phyloP scores from a whole-genome alignment of 2,329 filamentous ascomycete genomes.

The Arthrobotrys pseudoclavata region DNA sequence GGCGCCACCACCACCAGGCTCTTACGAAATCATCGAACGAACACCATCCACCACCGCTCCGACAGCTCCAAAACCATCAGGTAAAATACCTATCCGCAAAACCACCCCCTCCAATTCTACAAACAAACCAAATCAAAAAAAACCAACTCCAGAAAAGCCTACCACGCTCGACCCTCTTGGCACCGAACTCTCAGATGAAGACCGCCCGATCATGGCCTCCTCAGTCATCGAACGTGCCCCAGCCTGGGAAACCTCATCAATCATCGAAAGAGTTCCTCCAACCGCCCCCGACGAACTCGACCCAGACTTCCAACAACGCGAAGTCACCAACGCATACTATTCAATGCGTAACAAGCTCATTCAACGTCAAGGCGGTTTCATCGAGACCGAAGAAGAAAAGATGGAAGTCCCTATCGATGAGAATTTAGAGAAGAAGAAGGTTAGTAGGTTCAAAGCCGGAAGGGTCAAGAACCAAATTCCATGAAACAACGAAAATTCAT shows the following conservation, averaged over 20 bases:
- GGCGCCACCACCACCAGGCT: conserved; percentile 21
- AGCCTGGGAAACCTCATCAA: conserved; percentile 38
- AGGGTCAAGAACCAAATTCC: conserved; percentile 67
- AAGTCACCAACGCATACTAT: conserved; percentile 87
- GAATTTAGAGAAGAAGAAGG: conserved; percentile 74
- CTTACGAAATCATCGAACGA: conserved; percentile 52
- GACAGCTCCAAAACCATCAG: conserved; percentile 31
- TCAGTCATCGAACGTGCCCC: conserved; percentile 54
- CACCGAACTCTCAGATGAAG: conserved; percentile 55
- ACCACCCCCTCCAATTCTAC: conserved; percentile 37
- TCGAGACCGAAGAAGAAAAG: conserved; percentile 77
- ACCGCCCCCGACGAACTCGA: conserved; percentile 78
- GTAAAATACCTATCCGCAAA: conserved; percentile 33
- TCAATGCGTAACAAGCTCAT: conserved; percentile 85
- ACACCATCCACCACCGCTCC: conserved; percentile 15
- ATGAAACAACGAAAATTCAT: background rate
- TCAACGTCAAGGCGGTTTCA: conserved; percentile 84
- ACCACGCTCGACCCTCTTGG: conserved; percentile 37
- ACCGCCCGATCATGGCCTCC: conserved; percentile 56
- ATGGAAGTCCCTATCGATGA: conserved; percentile 77
- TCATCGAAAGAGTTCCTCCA: conserved; percentile 69
- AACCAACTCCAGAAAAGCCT: background rate
- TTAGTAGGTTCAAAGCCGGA: conserved; percentile 82
- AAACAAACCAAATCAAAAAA: conserved; percentile 16
- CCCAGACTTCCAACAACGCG: conserved; percentile 78